These are phyloP conservation scores for Lactarius psammicola DNA, from an alignment of 768 basidiomycete genomes.

Conservation along the genomic window DNA sequence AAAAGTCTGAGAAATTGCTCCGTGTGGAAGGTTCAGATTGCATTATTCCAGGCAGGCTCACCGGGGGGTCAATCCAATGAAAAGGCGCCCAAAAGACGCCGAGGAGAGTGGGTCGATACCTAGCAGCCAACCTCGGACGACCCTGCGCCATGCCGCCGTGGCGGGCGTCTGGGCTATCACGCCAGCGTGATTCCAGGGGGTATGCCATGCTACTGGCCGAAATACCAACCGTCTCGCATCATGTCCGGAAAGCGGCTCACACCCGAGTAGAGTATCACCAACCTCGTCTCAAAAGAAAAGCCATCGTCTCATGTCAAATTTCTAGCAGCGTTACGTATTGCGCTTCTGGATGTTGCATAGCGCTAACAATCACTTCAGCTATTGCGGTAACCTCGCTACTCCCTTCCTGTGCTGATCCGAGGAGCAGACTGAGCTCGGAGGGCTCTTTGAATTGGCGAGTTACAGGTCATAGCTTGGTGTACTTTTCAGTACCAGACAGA, in stretches of 20 bases:
- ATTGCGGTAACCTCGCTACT: slow-evolving; percentile 8
- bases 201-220: slow-evolving; percentile 13
- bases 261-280: slow-evolving; percentile 18
- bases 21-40: slow-evolving; percentile 23
- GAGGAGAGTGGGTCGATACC: slow-evolving; percentile 1
- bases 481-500: background rate
- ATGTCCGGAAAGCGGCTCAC: slow-evolving; percentile 14
- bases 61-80: slow-evolving; percentile 21
- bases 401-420: slow-evolving; percentile 20
- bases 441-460: slow-evolving; percentile 13
- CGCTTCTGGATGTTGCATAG: slow-evolving; percentile 17
- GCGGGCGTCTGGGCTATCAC: slow-evolving; percentile 18
- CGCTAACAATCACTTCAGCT: slow-evolving; percentile 8
- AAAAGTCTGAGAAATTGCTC: slow-evolving; percentile 26
- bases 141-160: slow-evolving; percentile 10
- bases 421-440: slow-evolving; percentile 15
- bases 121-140: slow-evolving; percentile 11
- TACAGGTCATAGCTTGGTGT: slow-evolving; percentile 5
- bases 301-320: slow-evolving; percentile 24
- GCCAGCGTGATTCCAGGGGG: slow-evolving; percentile 17
- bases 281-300: slow-evolving; percentile 7
- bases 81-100: slow-evolving; percentile 20
- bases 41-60: slow-evolving; percentile 23
- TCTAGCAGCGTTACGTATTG: slow-evolving; percentile 22
- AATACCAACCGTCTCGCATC: slow-evolving; percentile 15